A percentile compares a stretch with the other conserved stretches of the same genome.
These are phyloP conservation scores for Phytophthora vignae DNA, from an alignment of 352 stramenopile species.

Conservation along the genomic window DNA sequence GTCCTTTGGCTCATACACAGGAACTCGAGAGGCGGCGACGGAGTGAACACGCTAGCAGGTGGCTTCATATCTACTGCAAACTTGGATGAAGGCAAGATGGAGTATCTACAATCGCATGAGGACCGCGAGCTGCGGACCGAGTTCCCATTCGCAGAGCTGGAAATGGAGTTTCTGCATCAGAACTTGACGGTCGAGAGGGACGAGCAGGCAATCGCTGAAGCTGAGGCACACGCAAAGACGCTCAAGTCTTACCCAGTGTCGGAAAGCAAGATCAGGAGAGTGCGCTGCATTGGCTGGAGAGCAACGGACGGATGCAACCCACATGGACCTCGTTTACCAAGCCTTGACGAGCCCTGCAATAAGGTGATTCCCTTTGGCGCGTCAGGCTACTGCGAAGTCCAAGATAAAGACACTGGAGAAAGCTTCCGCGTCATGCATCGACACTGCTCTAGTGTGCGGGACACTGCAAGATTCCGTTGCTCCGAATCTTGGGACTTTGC, in stretches of 20 bases:
- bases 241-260: constrained; percentile 23
- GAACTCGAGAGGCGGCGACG: not conserved
- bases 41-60: not conserved
- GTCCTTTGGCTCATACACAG: constrained; percentile 25
- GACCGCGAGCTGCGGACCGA: constrained; percentile 24
- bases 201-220: constrained; percentile 17
- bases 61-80: constrained; percentile 23
- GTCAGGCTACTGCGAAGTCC: constrained; percentile 33
- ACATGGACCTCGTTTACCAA: constrained; percentile 17
- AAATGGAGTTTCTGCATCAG: constrained; percentile 26
- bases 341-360: constrained; percentile 27
- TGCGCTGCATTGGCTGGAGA: constrained; percentile 39
- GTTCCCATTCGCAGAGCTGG: constrained; percentile 33
- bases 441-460: constrained; percentile 41
- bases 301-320: constrained; percentile 29
- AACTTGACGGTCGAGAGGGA: constrained; percentile 17
- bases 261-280: constrained; percentile 22
- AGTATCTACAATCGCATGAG: constrained; percentile 31
- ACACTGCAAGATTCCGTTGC: constrained; percentile 50
- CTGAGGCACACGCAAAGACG: constrained; percentile 27
- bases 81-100: constrained; percentile 17
- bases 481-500: constrained; percentile 56
- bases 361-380: constrained; percentile 26
- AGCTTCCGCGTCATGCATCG: constrained; percentile 47
- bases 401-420: constrained; percentile 47